Conservation (phyloP, 116 monocot genomes). For the Zostera marina region DNA sequence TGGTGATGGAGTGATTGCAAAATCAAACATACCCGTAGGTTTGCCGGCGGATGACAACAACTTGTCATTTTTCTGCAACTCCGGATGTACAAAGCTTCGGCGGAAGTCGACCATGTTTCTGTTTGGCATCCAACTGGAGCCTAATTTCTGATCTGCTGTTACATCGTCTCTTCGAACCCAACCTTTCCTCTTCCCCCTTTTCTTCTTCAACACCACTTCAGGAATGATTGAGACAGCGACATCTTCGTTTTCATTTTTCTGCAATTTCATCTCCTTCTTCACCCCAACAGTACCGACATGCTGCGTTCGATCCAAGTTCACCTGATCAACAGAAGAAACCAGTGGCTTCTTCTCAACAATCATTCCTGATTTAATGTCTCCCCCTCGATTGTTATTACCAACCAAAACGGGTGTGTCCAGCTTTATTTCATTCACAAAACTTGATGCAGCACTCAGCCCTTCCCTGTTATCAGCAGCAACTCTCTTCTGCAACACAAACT, state of each 20-base stretch:
- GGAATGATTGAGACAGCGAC: not conserved
- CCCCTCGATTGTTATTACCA: not conserved
- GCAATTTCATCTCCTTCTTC: slow-evolving; percentile 11
- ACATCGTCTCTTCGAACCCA: not conserved
- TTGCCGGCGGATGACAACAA: not conserved
- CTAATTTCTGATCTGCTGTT: not conserved
- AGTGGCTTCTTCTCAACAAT: not conserved
- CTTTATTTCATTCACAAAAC: not conserved
- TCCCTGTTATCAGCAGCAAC: not conserved
- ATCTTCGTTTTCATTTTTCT: slow-evolving; percentile 4
- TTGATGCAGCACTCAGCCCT: not conserved
- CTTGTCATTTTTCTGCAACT: not conserved
- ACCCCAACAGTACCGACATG: not conserved
- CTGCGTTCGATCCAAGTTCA: not conserved
- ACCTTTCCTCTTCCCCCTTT: slow-evolving; percentile 25
- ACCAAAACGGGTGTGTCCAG: not conserved
- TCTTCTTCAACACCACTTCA: slow-evolving; percentile 14
- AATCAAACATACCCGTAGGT: not conserved
- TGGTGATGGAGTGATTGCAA: slow-evolving; percentile 5
- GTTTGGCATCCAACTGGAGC: not conserved
- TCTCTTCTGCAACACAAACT: slow-evolving; percentile 33
- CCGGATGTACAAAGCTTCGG: not conserved
- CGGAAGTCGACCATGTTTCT: too few relatives aligned
- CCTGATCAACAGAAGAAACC: not conserved
- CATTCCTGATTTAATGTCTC: not conserved